A percentile compares a stretch with the other conserved stretches of the same genome.
Evolutionary conservation across 805 yeast species (phyloP).

Genomic region (Priceomyces fermenticarens): DNA sequence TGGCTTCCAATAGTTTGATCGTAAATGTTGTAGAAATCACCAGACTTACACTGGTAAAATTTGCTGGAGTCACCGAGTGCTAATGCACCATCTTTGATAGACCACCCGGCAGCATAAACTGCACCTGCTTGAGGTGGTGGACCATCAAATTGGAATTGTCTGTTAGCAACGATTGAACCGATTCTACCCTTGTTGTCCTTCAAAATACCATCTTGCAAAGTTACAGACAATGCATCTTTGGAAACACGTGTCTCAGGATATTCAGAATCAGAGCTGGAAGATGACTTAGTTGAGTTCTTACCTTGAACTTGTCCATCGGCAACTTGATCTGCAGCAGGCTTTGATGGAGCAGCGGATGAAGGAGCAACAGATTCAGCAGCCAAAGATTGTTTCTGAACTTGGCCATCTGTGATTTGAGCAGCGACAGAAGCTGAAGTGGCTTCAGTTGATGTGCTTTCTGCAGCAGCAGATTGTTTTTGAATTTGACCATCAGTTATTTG

Average conservation of each 20-base stretch:
- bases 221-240: slow-evolving; percentile 52
- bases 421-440: slow-evolving; percentile 12
- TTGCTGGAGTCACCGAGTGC: slow-evolving; percentile 60
- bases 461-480: slow-evolving; percentile 23
- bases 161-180: slow-evolving; percentile 77
- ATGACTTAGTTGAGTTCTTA: slow-evolving; percentile 26
- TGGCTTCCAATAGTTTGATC: slow-evolving; percentile 53
- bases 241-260: slow-evolving; percentile 41
- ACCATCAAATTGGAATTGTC: slow-evolving; percentile 76
- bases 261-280: slow-evolving; percentile 13
- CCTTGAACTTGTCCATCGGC: slow-evolving; percentile 34
- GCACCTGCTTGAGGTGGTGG: slow-evolving; percentile 80
- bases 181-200: slow-evolving; percentile 63
- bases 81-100: slow-evolving; percentile 51
- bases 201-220: slow-evolving; percentile 49
- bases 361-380: neutral
- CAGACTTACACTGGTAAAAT: slow-evolving; percentile 75
- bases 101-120: slow-evolving; percentile 62
- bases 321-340: slow-evolving; percentile 17
- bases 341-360: too few species aligned
- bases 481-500: slow-evolving; percentile 49
- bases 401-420: slow-evolving; percentile 48
- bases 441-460: slow-evolving; percentile 17
- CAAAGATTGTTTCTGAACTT: slow-evolving; percentile 31
- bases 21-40: slow-evolving; percentile 76